Evolutionary conservation across 2,329 filamentous ascomycete genomes (phyloP), one percentile per base, ranked within the genome.

Genomic region (Exophiala mesophila): DNA sequence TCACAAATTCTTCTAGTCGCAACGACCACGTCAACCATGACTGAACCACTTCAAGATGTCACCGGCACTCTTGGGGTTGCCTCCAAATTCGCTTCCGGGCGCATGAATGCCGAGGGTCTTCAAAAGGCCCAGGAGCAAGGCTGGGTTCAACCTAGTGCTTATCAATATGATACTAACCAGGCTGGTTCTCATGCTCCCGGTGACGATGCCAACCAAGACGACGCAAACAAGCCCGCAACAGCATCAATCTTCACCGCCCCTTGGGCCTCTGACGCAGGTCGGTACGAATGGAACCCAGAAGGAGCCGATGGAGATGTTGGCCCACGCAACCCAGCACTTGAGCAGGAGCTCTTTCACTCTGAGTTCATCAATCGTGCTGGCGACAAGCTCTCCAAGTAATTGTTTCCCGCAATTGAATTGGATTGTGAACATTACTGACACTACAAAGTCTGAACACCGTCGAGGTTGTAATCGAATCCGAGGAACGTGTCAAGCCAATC

Each of bases 271-370:
- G 76, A 76, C 41, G 82, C 79, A n/a, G 66, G 60, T 0, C 72
- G 84, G 31, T 97, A 97, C 55, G 78, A 89, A 57, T 97, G 85
- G 84, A 74, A 80, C 13, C 12, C 23, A 7, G 23, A 6, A 26
- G 88, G 88, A 8, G 87, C 94, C 2, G 85, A 76, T 54, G 92
- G 90, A 2, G 90, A 97, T 29, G 71, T 98, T 40, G 90, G 83
- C 5, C 88, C 88, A 0, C 71, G 70, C 36, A 76, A 82, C 39
- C 69, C 74, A 0, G 76, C 79, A 35, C 76, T 98, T 0, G 90
- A 97, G 68, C 55, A 74, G 5, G 70, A 83, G 55, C 77, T 98
- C 5, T 98, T 94, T 41, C 72, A 76, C 0, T 65, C 68, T 4
- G 70, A 76, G 33, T 63, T 64, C 68, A 64, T 72, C 37, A 65